Base-by-base conservation (phyloP, 371 early-diverging fungal species). In the Apophysomyces sp. region DNA sequence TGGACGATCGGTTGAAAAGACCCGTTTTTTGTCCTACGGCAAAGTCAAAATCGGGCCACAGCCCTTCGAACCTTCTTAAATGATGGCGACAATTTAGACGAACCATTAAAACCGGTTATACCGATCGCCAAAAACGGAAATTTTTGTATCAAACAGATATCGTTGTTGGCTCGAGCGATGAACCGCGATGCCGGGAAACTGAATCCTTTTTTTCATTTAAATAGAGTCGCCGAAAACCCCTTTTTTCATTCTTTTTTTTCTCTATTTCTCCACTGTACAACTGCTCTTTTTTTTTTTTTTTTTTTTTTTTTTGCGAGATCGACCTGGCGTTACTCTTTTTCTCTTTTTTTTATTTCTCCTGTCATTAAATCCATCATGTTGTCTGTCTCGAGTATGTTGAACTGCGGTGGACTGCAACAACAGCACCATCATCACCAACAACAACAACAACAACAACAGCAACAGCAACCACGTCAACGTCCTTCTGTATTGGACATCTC, bases 401-500 rank as follows among this genome's bases (percentile, higher is more conserved):
- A 63, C 51, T 27, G 27, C 29, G 26, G n/a, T 27, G 30, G 28
- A 57, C 63, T 49, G 39, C 37, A 58, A 11, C 58, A 55, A 24
- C 26, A 51, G 12, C 28, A n/a, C n/a, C n/a, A n/a, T n/a, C n/a
- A n/a, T n/a, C 24, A n/a, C 9, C 16, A 53, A 13, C 28, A 36
- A 31, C 58, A 12, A 37, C 34, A 52, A 28, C 28, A 36, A 49
- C n/a, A 49, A 9, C 34, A 39, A 49, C 36, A 26, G 34, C 44
- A 61, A 54, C 40, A 61, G 36, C 34, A 58, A 54, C 53, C 31
- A 39, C 51, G 52, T 37, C 49, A 52, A 27, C 61, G 73, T 52
- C 80, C 80, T 30, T 60, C 73, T 18, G 75, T 74, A 18, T 63
- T 80, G 24, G 72, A 74, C 41, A 80, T 80, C 28, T 68, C 71